Evolutionary conservation across 805 yeast genomes (phyloP), one percentile per base, ranked within the genome.

Genomic region (Ogataea allantospora): DNA sequence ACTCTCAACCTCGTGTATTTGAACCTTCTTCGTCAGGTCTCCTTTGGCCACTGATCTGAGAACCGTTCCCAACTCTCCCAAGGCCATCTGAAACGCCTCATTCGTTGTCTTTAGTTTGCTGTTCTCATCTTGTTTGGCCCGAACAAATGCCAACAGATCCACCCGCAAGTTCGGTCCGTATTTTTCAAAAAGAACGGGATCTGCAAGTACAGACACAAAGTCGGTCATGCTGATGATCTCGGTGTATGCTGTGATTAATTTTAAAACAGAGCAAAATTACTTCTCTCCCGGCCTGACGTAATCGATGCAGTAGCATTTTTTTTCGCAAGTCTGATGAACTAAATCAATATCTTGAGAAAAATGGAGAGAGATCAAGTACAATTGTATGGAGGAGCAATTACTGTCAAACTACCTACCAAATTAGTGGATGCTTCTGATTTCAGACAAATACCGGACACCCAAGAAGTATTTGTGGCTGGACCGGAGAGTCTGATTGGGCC

Each of bases 31-130:
- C 20, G 88, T 77, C 51, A 87, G 68, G 55, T 87, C 95, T 34
- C 96, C 96, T 75, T 80, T 82, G 13, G 95, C 93, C 16, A 87
- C 95, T 11, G 91, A 85, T 26, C 84, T 82, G 14, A 87, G 89
- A 14, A 87, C 95, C 24, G 86, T 83, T 18, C 95, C 95, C 21
- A 87, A 83, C 53, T 87, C 95, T 40, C 78, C 73, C 22, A 84
- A 63, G 4, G 89, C 88, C 53, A 75, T 74, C 51, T 78, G 80
- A 53, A 78, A 80, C 4, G 88, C 89, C 40, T 76, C 71, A 59
- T 84, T 83, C 31, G 88, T 86, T 18, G 44, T 30, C 23, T 50
- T 51, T 17, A 55, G 42, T 14, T 32, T 21, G 10, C 9, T 16
- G 20, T 48, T 54, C 30, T 55, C 55, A 7, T 25, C 23, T 12